Evolutionary conservation across 352 stramenopile species (phyloP), one percentile per base, ranked within the genome.

Genomic region (Peronosclerospora sorghi): DNA sequence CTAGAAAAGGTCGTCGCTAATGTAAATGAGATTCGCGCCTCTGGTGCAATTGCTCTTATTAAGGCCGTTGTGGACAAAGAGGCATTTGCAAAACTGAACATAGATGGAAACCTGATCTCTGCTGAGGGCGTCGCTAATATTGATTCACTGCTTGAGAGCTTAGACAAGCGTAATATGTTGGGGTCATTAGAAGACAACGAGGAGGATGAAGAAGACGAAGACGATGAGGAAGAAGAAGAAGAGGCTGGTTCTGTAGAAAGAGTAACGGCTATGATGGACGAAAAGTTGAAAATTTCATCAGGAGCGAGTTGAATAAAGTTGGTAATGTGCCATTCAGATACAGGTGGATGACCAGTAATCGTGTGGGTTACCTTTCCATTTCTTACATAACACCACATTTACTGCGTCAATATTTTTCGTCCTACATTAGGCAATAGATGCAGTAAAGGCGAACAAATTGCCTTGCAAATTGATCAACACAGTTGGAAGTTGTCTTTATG

Each of bases 1-100:
- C 61, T 96, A 32, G 65, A 92, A 51, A 87, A 76, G 67, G 48
- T 96, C 29, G 72, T 95, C 9, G 61, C 75, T 37, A 95, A 90
- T 44, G 68, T 80, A 24, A 96, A 93, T 51, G 78, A 95, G 60
- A 88, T 96, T 45, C 73, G 80, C 13, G 81, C 81, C 13, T 83
- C 67, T n/a, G 89, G 89, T n/a, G 86, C 82, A 2, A 32, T 86
- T 23, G 83, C 83, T 20, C 63, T 97, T 0, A 74, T 82, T 1
- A 62, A 72, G 27, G 68, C 72, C 19, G 53, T 86, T 17, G 68
- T 54, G 0, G 51, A 59, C 19, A 93, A 93, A 61, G 20, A 59
- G 15, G 10, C 37, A 13, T 65, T 93, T 29, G 53, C 48, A 32
- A 58, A 56, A n/a, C 48, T 93, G 10, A 61, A 86, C 41, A 69